Conservation (phyloP, 768 basidiomycete genomes). For the Xerocomus brunneocitrinus region DNA sequence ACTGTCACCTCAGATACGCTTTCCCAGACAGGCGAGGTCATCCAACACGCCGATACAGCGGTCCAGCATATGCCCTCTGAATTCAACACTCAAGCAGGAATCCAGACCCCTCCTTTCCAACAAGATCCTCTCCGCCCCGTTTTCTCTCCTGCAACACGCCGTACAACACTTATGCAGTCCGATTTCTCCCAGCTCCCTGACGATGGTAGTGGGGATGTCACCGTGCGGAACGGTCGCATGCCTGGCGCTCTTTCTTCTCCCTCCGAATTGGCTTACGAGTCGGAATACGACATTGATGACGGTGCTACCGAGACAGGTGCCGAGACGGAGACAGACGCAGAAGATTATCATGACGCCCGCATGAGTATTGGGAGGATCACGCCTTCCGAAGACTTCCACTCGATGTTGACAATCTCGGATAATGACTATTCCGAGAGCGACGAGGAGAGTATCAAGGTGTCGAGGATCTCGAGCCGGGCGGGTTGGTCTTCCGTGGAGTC, state of each 20-base stretch:
- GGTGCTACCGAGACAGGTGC: slow-evolving; percentile 56
- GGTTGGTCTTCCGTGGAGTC: slow-evolving; percentile 25
- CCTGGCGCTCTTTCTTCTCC: slow-evolving; percentile 19
- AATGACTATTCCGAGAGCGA: slow-evolving; percentile 58
- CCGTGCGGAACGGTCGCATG: slow-evolving; percentile 30
- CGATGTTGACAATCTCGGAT: slow-evolving; percentile 64
- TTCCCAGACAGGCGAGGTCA: slow-evolving; percentile 47
- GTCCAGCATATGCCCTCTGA: slow-evolving; percentile 43
- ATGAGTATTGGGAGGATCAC: slow-evolving; percentile 59
- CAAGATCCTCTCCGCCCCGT: slow-evolving; percentile 19
- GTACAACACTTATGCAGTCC: slow-evolving; percentile 46
- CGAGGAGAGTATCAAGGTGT: slow-evolving; percentile 75
- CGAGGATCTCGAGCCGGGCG: slow-evolving; percentile 37
- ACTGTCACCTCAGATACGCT: slow-evolving; percentile 33
- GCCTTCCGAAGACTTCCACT: slow-evolving; percentile 76
- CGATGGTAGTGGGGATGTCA: slow-evolving; percentile 33
- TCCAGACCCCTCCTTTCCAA: slow-evolving; percentile 35
- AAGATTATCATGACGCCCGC: slow-evolving; percentile 74
- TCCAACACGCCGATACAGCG: slow-evolving; percentile 38
- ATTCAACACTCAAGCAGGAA: slow-evolving; percentile 29
- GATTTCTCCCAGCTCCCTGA: slow-evolving; percentile 37
- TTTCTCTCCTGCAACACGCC: slow-evolving; percentile 29
- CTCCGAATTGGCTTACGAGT: slow-evolving; percentile 36
- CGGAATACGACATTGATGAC: slow-evolving; percentile 42
- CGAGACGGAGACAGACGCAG: slow-evolving; percentile 63